Evolutionary conservation across 2,329 filamentous ascomycete species (phyloP).

Genomic region (Ceratocystis lukuohia): DNA sequence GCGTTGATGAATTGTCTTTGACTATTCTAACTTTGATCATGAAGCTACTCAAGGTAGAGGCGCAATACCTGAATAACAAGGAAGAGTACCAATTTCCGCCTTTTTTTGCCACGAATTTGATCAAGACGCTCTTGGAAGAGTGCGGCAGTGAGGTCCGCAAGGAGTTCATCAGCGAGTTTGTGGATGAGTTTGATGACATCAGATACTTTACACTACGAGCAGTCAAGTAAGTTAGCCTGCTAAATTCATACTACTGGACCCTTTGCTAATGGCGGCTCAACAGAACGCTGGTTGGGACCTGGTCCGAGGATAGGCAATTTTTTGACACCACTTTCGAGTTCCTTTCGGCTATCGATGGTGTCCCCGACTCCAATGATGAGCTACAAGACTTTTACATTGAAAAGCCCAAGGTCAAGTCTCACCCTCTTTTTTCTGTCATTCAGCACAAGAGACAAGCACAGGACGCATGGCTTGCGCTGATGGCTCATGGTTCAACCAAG

Average conservation of each 20-base stretch:
- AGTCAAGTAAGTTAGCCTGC: constrained; percentile 45
- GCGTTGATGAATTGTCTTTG: constrained; percentile 48
- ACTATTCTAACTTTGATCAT: constrained; percentile 68
- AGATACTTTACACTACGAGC: constrained; percentile 68
- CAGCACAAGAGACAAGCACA: constrained; percentile 71
- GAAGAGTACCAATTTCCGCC: constrained; percentile 55
- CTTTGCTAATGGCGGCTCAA: constrained; percentile 1
- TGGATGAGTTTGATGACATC: constrained; percentile 71
- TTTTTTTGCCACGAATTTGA: constrained; percentile 15
- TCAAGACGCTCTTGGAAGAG: constrained; percentile 44
- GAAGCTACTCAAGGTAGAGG: constrained; percentile 72
- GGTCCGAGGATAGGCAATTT: constrained; percentile 26
- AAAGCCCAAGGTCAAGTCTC: constrained; percentile 52
- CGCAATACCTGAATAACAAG: constrained; percentile 44
- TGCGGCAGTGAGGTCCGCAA: constrained; percentile 46
- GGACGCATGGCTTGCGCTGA: constrained; percentile 70
- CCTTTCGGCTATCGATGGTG: constrained; percentile 53
- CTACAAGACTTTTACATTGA: constrained; percentile 56
- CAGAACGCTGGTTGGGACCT: constrained; percentile 26
- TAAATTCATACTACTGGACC: constrained; percentile 13
- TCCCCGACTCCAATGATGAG: constrained; percentile 53
- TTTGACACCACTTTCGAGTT: constrained; percentile 49
- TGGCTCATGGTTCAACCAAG: constrained; percentile 52
- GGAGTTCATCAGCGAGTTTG: constrained; percentile 65
- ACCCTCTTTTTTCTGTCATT: constrained; percentile 49